These are phyloP conservation scores for Trichoderma citrinoviride DNA, from an alignment of 2,329 filamentous ascomycete species.

Conservation along the genomic window DNA sequence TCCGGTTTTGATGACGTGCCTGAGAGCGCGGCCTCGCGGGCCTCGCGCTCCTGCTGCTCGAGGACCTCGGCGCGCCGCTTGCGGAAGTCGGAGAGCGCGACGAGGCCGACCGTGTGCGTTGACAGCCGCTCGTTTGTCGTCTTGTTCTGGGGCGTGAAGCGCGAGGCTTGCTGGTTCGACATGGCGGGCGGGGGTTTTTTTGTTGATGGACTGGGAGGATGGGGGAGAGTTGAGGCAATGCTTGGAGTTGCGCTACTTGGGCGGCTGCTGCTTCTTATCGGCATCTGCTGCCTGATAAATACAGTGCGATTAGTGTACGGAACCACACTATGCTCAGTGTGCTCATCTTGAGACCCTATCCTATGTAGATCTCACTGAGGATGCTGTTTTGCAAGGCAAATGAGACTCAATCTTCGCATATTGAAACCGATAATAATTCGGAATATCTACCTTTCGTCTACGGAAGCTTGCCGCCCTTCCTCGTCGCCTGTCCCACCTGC, in stretches of 20 bases:
- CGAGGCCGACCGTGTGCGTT: conserved; percentile 84
- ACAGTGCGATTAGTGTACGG: not conserved
- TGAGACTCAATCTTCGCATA: no score
- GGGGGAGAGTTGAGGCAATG: not conserved
- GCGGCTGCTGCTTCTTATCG: no score
- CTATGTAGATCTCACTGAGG: not conserved
- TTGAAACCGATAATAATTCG: no score
- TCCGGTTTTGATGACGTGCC: conserved; percentile 46
- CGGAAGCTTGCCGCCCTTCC: conserved; percentile 56
- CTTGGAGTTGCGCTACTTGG: not conserved
- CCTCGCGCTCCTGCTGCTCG: conserved; percentile 83
- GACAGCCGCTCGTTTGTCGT: conserved; percentile 80
- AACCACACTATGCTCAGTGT: not conserved
- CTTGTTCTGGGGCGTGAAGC: conserved; percentile 73
- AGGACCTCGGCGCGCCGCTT: conserved; percentile 94
- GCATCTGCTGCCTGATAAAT: not conserved
- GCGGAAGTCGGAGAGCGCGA: conserved; percentile 88
- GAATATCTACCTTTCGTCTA: not conserved
- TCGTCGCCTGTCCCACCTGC: conserved; percentile 59
- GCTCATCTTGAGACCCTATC: no score
- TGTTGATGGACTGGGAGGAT: not conserved
- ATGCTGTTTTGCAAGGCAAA: no score
- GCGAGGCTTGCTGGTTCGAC: conserved; percentile 40
- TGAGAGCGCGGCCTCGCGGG: conserved; percentile 57
- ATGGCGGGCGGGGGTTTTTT: conserved; percentile 31